These are phyloP conservation scores for Daldinia grandis DNA, from an alignment of 495 filamentous ascomycete genomes.

Conservation along the genomic window DNA sequence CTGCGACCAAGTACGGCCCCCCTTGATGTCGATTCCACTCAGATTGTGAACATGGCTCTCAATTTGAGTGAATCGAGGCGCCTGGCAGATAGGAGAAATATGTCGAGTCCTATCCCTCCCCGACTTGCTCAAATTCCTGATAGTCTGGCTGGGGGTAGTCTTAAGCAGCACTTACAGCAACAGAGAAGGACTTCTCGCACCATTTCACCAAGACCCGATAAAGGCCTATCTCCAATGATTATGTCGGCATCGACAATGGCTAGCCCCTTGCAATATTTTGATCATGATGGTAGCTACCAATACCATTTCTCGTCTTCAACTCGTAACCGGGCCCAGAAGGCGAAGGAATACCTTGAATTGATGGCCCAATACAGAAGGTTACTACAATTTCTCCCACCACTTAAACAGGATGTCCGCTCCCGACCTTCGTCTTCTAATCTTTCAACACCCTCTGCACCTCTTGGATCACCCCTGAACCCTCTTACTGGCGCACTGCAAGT, in stretches of 20 bases:
- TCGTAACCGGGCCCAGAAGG: constrained; percentile 77
- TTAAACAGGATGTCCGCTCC: constrained; percentile 58
- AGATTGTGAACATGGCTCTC: constrained; percentile 90
- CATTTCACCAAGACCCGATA: constrained; percentile 63
- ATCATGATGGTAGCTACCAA: constrained; percentile 55
- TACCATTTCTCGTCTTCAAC: constrained; percentile 82
- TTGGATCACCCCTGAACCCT: constrained; percentile 17
- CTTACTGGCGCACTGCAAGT: constrained; percentile 24
- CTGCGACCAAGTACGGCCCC: constrained; percentile 39
- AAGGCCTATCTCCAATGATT: constrained; percentile 47
- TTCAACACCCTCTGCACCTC: constrained; percentile 44
- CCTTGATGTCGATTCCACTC: constrained; percentile 76
- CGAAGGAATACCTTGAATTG: constrained; percentile 79
- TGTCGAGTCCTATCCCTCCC: constrained; percentile 61
- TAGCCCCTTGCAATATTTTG: constrained; percentile 56
- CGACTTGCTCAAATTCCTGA: constrained; percentile 54
- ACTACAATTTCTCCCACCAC: constrained; percentile 75
- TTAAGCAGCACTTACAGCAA: constrained; percentile 71
- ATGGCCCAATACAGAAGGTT: constrained; percentile 81
- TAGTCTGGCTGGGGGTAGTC: constrained; percentile 58
- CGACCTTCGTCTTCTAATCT: constrained; percentile 42
- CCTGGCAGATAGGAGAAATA: constrained; percentile 63
- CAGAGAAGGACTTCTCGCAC: constrained; percentile 67
- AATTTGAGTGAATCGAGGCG: constrained; percentile 85
- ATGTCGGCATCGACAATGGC: constrained; percentile 45